phyloP scores from a whole-genome alignment of 495 filamentous ascomycete genomes.

The Penicillium egyptiacum region DNA sequence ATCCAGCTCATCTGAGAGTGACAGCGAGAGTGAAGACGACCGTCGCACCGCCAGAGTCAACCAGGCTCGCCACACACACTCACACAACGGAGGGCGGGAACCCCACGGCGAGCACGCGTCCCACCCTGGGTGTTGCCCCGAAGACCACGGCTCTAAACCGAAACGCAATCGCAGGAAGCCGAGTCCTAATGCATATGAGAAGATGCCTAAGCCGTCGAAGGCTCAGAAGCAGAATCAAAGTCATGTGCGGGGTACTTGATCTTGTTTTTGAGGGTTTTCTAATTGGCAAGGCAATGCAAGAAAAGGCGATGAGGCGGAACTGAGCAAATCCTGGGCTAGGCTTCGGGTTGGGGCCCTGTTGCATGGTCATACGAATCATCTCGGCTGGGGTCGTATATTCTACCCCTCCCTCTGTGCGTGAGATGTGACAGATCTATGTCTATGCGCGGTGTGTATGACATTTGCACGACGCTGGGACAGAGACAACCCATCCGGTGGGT shows the following conservation, averaged over 20 bases:
- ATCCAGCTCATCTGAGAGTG: conserved; percentile 62
- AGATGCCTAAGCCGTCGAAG: conserved; percentile 64
- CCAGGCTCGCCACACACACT: conserved; percentile 23
- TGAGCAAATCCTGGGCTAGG: not conserved
- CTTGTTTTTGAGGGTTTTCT: not conserved
- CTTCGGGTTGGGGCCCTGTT: not conserved
- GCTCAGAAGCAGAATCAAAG: conserved; percentile 4
- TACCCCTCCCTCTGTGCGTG: not conserved
- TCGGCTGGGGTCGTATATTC: not conserved
- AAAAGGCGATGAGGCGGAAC: conserved; percentile 4
- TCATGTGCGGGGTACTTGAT: conserved; percentile 12
- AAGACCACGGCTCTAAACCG: conserved; percentile 38
- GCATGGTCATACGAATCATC: not conserved
- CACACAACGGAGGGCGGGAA: conserved; percentile 19
- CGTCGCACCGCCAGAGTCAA: conserved; percentile 24
- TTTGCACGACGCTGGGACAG: not conserved
- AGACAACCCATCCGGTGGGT: not conserved
- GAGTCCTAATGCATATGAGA: conserved; percentile 95
- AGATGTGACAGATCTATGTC: not conserved
- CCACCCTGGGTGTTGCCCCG: conserved; percentile 17
- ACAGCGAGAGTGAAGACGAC: conserved; percentile 52
- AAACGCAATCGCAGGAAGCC: conserved; percentile 51
- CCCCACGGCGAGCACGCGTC: not conserved
- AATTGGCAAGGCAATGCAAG: conserved; percentile 3
- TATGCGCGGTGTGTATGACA: not conserved